A percentile compares a stretch with the other conserved stretches of the same genome.
Evolutionary conservation across 106 monocot genomes (phyloP).

Genomic region (Chionographis japonica): DNA sequence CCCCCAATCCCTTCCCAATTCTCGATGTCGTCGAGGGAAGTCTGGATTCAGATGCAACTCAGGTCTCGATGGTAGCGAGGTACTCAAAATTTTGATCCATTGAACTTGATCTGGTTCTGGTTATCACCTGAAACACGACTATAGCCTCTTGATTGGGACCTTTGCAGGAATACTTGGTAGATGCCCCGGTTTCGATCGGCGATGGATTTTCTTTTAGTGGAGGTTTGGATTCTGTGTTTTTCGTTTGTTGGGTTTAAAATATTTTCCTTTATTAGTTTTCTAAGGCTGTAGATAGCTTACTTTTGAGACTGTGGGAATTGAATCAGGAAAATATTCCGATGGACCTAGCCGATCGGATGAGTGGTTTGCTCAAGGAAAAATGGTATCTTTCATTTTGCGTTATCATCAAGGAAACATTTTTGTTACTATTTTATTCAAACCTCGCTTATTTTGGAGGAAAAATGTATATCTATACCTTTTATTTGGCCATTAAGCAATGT

Average conservation of each 20-base stretch:
- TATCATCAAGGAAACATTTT: too few relatives aligned
- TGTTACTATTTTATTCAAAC: too few relatives aligned
- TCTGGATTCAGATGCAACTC: constrained; percentile 24
- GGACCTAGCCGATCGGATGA: constrained; percentile 69
- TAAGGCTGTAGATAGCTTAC: too few relatives aligned
- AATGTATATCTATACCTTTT: too few relatives aligned
- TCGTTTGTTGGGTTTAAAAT: background rate
- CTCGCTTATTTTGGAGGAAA: too few relatives aligned
- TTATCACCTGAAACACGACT: background rate
- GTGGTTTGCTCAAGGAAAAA: constrained; percentile 85
- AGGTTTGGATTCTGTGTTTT: constrained; percentile 28
- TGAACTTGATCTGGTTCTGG: background rate
- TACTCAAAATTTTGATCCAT: constrained; percentile 6
- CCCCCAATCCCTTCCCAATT: constrained; percentile 11
- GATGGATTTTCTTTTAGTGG: constrained; percentile 94
- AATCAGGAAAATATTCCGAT: constrained; percentile 83
- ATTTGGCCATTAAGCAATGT: too few relatives aligned
- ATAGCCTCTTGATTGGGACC: background rate
- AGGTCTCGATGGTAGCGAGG: constrained; percentile 38
- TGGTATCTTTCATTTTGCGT: constrained; percentile 22
- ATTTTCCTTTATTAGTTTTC: background rate
- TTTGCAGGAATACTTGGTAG: constrained; percentile 77
- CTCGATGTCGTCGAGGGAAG: constrained; percentile 6
- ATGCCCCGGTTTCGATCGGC: constrained; percentile 73
- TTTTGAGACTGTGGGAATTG: background rate